Evolutionary conservation across 1,139 yeast species (phyloP), one percentile per base, ranked within the genome.

Genomic region (Suhomyces bribrorum): DNA sequence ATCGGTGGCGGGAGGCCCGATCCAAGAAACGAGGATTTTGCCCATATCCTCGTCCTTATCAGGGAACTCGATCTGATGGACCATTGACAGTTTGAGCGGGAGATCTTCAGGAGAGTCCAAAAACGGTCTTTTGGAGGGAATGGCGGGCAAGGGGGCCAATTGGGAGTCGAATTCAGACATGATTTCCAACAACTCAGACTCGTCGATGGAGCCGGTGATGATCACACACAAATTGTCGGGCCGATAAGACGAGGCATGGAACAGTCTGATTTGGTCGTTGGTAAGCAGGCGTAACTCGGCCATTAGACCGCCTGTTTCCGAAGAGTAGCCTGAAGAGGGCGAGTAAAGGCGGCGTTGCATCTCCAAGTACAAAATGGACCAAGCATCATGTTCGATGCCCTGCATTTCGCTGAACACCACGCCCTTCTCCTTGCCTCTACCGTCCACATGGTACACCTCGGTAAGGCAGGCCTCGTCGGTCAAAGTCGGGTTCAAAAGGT

Each of bases 321-420:
- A 83, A 7, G 92, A 78, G 55, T 89, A 94, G 2, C 95, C 96
- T 18, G 92, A 83, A 3, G 74, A 66, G 11, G 70, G 57, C 3
- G 73, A 66, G 52, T 79, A 89, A 47, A 89, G 57, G 1, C 76
- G 55, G 53, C 83, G 75, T 55, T 86, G 87, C 54, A 82, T 66
- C 40, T 77, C 79, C 47, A 82, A 64, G 49, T 74, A 74, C n/a
- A 86, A 64, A 20, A 87, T 66, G 47, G 82, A 85, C 78, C 83
- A 82, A n/a, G 90, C 75, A 47, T 83, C 86, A 50, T 79, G 79
- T 59, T 89, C 95, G 40, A 86, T 83, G 13, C 90, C 97, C 57
- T 89, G 97, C 97, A 94, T 94, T 64, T 94, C 99, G 43, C 95
- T 85, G 59, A 86, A 94, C 3, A 94, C 98, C 27, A 94, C 98